Conservation (phyloP, 352 stramenopile genomes). For the Phytophthora crassamura region DNA sequence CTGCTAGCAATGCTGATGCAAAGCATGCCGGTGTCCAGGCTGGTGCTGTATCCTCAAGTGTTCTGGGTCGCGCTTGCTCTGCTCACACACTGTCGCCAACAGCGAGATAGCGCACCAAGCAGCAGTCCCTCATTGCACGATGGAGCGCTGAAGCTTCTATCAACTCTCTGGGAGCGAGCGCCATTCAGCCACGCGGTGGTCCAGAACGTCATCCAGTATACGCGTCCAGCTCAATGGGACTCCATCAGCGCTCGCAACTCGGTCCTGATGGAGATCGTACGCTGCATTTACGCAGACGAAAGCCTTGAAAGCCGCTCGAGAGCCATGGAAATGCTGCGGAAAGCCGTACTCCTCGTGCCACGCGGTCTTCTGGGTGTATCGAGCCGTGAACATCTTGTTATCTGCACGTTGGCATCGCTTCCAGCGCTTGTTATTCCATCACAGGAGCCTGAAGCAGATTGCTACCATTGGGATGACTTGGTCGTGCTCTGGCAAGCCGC, state of each 20-base stretch:
- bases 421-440: slow-evolving; percentile 34
- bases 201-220: slow-evolving; percentile 55
- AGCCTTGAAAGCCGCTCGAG: slow-evolving; percentile 14
- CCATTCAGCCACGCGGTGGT: slow-evolving; percentile 54
- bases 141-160: slow-evolving; percentile 47
- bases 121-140: slow-evolving; percentile 26
- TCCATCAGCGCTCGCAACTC: slow-evolving; percentile 43
- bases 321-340: slow-evolving; percentile 27
- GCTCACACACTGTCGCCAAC: slow-evolving; percentile 59
- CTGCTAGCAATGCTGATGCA: slow-evolving; percentile 48
- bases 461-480: slow-evolving; percentile 23
- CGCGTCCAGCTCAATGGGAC: slow-evolving; percentile 58
- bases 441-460: slow-evolving; percentile 7
- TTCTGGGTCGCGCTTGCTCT: slow-evolving; percentile 76
- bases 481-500: slow-evolving; percentile 14
- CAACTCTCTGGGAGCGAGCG: slow-evolving; percentile 51
- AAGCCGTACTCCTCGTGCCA: slow-evolving; percentile 36
- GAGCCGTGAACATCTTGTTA: slow-evolving; percentile 45
- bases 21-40: slow-evolving; percentile 55
- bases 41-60: slow-evolving; percentile 79
- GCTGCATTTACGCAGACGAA: slow-evolving; percentile 37
- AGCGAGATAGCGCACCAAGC: slow-evolving; percentile 12
- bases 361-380: slow-evolving; percentile 44
- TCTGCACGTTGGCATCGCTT: slow-evolving; percentile 49
- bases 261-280: slow-evolving; percentile 53